Evolutionary conservation across 345 rosid genomes (phyloP), one percentile per base, ranked within the genome.

Genomic region (Dovyalis caffra): DNA sequence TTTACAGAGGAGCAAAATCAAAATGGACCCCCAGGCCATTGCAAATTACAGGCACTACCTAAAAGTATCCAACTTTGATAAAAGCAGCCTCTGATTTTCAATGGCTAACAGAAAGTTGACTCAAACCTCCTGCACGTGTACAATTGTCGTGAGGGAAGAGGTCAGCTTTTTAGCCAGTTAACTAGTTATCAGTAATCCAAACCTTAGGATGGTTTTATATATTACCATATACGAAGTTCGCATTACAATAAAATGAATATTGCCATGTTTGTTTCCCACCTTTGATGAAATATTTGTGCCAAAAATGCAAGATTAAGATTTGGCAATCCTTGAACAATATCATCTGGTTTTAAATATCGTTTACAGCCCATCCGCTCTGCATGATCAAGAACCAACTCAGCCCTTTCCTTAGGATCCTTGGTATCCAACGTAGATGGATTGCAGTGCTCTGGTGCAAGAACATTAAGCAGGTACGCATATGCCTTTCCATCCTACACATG

Each of bases 331-430:
- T 92, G 95, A 38, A 85, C 87, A 40, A 95, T 92, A 82, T 95
- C 99, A 72, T 85, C 86, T 14, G 97, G 93, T 68, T 80, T 89
- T 79, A 92, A 81, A 86, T 91, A 92, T 69, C 94, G 77, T 74
- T 91, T 92, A 84, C 97, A 95, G 73, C 85, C 87, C 94, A 95
- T 89, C 78, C 68, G 88, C 85, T 90, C 95, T 68, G 97, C 97
- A 71, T 95, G 97, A 71, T 83, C 88, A 66, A 95, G 91, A 38
- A 89, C 92, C 68, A 91, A 35, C 74, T 83, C 89, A 73, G 97
- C 97, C 81, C 92, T 91, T 82, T 95, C 91, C 49, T 61, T 51
- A 56, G 90, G 72, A 86, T 92, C 94, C 78, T 86, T 91, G 68
- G 81, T 66, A 83, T 90, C 95, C 69, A 92, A 78, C 40, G 97